Evolutionary conservation across 352 stramenopile species (phyloP).

Genomic region (Nothophytophthora sp.): DNA sequence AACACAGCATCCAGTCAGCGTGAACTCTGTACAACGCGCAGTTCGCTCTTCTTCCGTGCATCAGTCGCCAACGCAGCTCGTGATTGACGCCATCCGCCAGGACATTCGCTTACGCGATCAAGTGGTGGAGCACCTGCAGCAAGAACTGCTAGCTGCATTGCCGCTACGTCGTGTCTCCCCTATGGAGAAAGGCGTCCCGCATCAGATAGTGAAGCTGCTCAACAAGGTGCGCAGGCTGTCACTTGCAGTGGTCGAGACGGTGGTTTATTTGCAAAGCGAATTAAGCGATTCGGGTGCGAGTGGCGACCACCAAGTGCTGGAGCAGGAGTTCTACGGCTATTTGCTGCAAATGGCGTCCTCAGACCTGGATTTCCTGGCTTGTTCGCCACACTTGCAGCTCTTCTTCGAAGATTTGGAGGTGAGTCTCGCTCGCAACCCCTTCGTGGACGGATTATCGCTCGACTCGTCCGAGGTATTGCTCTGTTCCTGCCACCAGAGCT

Average conservation of each 20-base stretch:
- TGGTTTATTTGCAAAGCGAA: conserved; percentile 55
- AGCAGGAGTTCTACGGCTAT: conserved; percentile 47
- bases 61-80: conserved; percentile 26
- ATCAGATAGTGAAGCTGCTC: conserved; percentile 45
- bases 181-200: conserved; percentile 25
- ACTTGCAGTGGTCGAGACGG: conserved; percentile 64
- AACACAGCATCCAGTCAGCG: background rate
- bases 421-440: conserved; percentile 53
- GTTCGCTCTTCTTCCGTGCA: conserved; percentile 2
- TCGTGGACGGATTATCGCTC: conserved; percentile 63
- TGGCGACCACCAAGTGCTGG: conserved; percentile 27
- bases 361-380: conserved; percentile 50
- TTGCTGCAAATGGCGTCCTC: conserved; percentile 47
- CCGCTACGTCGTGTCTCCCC: conserved; percentile 22
- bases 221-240: conserved; percentile 64
- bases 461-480: conserved; percentile 73
- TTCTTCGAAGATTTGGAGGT: conserved; percentile 52
- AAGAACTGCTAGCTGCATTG: conserved; percentile 28
- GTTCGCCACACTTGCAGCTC: conserved; percentile 29
- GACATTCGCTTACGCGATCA: conserved; percentile 51
- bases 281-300: conserved; percentile 3
- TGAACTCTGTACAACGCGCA: background rate
- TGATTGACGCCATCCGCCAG: conserved; percentile 50
- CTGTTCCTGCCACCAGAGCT: conserved; percentile 53
- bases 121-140: conserved; percentile 40